Evolutionary conservation across 768 basidiomycete species (phyloP).

Genomic region (Fomitopsis serialis): DNA sequence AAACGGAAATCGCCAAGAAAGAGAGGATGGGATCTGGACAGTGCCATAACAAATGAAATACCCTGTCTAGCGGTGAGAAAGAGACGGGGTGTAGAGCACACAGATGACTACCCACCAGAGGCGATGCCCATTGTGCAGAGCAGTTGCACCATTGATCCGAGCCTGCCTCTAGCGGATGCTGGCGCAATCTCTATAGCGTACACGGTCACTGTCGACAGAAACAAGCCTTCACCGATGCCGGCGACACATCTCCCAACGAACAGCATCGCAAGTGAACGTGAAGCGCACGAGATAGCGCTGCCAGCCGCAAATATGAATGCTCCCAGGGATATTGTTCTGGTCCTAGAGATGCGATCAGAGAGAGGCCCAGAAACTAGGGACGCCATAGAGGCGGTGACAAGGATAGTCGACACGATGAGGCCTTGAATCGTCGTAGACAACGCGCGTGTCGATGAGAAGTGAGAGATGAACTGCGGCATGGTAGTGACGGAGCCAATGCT

Average conservation of each 20-base stretch:
- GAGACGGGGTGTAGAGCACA: conserved; percentile 6
- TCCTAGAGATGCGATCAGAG: conserved; percentile 42
- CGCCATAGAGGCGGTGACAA: conserved; percentile 36
- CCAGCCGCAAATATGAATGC: conserved; percentile 37
- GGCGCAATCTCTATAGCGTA: conserved; percentile 40
- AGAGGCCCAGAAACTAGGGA: conserved; percentile 37
- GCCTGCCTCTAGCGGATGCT: conserved; percentile 33
- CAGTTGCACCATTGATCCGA: conserved; percentile 37
- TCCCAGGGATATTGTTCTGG: conserved; percentile 38
- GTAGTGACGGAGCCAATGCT: conserved; percentile 40
- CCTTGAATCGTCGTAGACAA: conserved; percentile 33
- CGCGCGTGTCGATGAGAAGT: conserved; percentile 20
- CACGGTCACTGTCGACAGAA: conserved; percentile 33
- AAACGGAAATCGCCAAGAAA: conserved; percentile 36
- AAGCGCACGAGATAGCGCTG: conserved; percentile 32
- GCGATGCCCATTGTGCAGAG: conserved; percentile 39
- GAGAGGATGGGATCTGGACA: conserved; percentile 22
- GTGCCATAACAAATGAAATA: conserved; percentile 36
- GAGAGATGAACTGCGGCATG: conserved; percentile 38
- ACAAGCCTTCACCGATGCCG: conserved; percentile 42
- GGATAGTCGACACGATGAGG: conserved; percentile 37
- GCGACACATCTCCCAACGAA: conserved; percentile 41
- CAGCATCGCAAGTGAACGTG: conserved; percentile 31
- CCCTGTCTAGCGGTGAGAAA: conserved; percentile 12
- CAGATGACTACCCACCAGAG: conserved; percentile 22